phyloP scores from a whole-genome alignment of 139 green algal species.

The Spirogloea muscicola region DNA sequence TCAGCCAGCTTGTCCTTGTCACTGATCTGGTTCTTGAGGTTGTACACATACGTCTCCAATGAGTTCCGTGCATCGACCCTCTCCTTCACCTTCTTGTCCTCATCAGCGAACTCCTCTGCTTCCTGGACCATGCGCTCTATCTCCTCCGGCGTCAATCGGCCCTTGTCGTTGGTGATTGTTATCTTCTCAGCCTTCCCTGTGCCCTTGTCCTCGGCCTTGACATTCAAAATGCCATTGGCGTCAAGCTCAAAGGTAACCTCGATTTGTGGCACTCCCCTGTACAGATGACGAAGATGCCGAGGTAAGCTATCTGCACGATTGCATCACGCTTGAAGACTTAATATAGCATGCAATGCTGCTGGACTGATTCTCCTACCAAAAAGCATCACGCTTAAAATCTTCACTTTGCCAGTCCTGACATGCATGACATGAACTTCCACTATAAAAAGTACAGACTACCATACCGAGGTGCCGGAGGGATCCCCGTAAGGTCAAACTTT shows the following conservation, averaged over 20 bases:
- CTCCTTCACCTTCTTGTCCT: constrained; percentile 58
- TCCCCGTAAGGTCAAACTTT: constrained; percentile 61
- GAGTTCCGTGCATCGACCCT: constrained; percentile 69
- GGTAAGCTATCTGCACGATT: no score
- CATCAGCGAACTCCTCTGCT: constrained; percentile 62
- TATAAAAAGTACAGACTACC: no score
- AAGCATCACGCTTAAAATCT: no score
- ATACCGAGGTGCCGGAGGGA: constrained; percentile 52
- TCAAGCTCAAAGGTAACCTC: constrained; percentile 66
- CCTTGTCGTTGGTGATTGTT: constrained; percentile 74
- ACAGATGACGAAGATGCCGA: not conserved
- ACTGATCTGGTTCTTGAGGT: constrained; percentile 68
- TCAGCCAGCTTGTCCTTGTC: constrained; percentile 78
- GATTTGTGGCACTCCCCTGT: constrained; percentile 56
- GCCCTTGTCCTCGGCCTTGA: constrained; percentile 61
- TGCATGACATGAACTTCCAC: no score
- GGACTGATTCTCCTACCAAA: no score
- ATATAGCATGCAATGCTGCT: no score
- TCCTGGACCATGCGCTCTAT: constrained; percentile 63
- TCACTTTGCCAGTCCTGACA: no score
- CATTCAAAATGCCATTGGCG: constrained; percentile 63
- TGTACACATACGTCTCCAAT: constrained; percentile 77
- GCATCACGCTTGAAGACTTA: no score
- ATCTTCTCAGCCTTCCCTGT: constrained; percentile 79
- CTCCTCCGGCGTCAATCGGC: constrained; percentile 56